Evolutionary conservation across 495 filamentous ascomycete species (phyloP), one percentile per base, ranked within the genome.

Genomic region (Chlorociboria aeruginascens): DNA sequence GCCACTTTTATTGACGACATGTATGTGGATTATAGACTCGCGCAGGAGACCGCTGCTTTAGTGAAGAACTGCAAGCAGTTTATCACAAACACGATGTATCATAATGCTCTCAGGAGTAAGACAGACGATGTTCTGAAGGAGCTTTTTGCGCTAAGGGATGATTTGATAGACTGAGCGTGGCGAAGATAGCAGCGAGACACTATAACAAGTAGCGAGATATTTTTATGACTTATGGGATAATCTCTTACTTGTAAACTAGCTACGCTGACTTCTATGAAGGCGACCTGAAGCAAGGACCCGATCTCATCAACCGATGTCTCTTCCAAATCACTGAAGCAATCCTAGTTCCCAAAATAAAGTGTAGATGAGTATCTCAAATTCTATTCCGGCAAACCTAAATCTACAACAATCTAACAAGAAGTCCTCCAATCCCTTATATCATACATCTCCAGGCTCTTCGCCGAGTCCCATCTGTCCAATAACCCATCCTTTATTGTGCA

Each of bases 1-100:
- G 85, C 85, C 0, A 80, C 73, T n/a, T 97, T 81, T 49, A 58
- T 86, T 0, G 85, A 96, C 47, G 90, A 97, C 62, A 95, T 97
- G 89, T 96, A 94, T 55, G 90, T 97, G 30, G 81, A 90, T 52
- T 85, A 74, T 52, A 80, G 81, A 20, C 62, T 87, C 8, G 76
- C 84, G 0, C 66, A 76, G 47, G 81, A 79, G 52, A 92, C 89
- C 25, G 88, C 85, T 10, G 62, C 66, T 29, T 77, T 78, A 65
- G 85, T 97, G 60, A 79, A 76, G 60, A 81, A 80, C 0, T 82
- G 76, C 54, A 87, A 89, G 66, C 81, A 81, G 37, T 86, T 81
- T 52, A 77, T 92, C 57, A 95, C 89, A 48, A 96, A 94, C 60
- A 67, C 69, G 13, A 73, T 94, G 72, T 88, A 89, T 53, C 90